These are phyloP conservation scores for Casuarina equisetifolia DNA, from an alignment of 306 rosid species.

Conservation along the genomic window DNA sequence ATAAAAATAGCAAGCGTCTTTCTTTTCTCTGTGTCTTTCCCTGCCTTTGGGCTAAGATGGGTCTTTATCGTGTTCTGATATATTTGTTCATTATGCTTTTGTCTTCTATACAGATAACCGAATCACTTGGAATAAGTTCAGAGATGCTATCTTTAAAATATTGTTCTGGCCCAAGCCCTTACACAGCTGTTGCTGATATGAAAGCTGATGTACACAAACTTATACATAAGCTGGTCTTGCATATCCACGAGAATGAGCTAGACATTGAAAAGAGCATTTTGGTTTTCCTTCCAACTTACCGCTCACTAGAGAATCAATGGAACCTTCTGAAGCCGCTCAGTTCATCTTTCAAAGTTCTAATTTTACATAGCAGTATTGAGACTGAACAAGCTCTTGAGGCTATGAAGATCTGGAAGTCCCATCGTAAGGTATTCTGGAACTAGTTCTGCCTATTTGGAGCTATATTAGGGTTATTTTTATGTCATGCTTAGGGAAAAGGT, in stretches of 20 bases:
- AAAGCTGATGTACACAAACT: constrained; percentile 54
- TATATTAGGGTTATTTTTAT: neutral
- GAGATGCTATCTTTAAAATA: constrained; percentile 37
- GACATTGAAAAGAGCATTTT: constrained; percentile 89
- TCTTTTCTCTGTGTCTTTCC: too few relatives aligned
- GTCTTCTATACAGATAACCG: constrained; percentile 46
- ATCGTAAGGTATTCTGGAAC: constrained; percentile 63
- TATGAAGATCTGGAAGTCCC: constrained; percentile 80
- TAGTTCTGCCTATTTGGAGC: constrained; percentile 14
- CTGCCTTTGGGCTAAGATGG: neutral
- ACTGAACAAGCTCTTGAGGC: constrained; percentile 80
- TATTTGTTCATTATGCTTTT: constrained; percentile 15
- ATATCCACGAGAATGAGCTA: constrained; percentile 69
- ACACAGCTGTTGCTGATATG: constrained; percentile 34
- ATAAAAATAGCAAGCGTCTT: neutral
- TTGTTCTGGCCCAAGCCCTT: constrained; percentile 44
- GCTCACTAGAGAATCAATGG: constrained; percentile 80
- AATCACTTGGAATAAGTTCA: constrained; percentile 50
- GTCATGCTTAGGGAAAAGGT: neutral
- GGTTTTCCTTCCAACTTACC: constrained; percentile 89
- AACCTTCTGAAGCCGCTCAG: constrained; percentile 62
- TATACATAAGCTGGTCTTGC: constrained; percentile 69
- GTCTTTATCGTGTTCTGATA: neutral
- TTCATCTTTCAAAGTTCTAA: constrained; percentile 70
- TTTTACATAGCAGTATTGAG: constrained; percentile 85